phyloP scores from a whole-genome alignment of 2,329 filamentous ascomycete genomes.

The Raffaelea deltoideospora region DNA sequence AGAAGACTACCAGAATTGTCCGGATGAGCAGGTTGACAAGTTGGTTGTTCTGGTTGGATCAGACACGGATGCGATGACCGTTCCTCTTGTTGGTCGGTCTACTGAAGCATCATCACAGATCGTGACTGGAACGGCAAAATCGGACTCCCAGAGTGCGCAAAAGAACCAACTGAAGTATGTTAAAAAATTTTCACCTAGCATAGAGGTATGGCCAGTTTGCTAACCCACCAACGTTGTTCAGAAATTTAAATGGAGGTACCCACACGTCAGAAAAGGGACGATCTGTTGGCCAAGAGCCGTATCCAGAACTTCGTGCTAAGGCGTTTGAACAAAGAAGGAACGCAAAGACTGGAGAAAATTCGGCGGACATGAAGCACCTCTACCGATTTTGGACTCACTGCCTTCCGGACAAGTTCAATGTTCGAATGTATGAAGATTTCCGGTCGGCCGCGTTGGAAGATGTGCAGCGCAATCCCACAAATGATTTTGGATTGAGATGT shows the following conservation, averaged over 20 bases:
- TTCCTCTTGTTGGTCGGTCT: not conserved
- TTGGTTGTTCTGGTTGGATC: slow-evolving; percentile 13
- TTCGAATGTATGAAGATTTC: slow-evolving; percentile 62
- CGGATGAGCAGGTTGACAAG: slow-evolving; percentile 16
- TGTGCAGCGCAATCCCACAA: slow-evolving; percentile 27
- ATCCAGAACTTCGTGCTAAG: slow-evolving; percentile 21
- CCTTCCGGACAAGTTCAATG: slow-evolving; percentile 58
- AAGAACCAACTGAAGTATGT: slow-evolving; percentile 1
- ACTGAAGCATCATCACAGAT: not conserved
- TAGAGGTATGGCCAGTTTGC: too few species aligned
- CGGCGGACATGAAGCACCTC: slow-evolving; percentile 47
- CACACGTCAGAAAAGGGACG: not conserved
- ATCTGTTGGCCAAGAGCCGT: slow-evolving; percentile 8
- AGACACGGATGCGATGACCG: slow-evolving; percentile 5
- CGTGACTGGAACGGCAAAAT: slow-evolving; percentile 6
- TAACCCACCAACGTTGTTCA: too few species aligned
- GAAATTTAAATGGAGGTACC: too few species aligned
- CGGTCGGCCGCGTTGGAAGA: slow-evolving; percentile 52
- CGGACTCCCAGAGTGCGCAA: not conserved
- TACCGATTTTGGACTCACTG: slow-evolving; percentile 67
- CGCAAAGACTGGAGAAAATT: slow-evolving; percentile 21
- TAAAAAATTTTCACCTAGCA: too few species aligned
- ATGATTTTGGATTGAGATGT: slow-evolving; percentile 41
- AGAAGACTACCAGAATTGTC: slow-evolving; percentile 17
- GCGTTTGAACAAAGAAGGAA: slow-evolving; percentile 22